A percentile compares a stretch with the other conserved stretches of the same genome.
These are phyloP conservation scores for Talaromyces pinophilus DNA, from an alignment of 2,329 filamentous ascomycete genomes.

Conservation along the genomic window DNA sequence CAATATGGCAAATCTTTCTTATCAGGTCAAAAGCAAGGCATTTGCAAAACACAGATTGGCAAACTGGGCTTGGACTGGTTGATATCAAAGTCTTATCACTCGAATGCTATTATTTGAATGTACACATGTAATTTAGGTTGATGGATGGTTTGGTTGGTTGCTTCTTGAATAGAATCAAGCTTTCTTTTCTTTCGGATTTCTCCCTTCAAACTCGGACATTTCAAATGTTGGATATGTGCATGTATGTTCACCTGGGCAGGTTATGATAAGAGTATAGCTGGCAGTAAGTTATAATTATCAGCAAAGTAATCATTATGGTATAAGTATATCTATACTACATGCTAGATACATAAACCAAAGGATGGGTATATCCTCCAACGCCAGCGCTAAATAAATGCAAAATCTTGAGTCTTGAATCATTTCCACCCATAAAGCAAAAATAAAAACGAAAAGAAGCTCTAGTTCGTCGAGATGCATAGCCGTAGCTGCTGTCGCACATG, in stretches of 20 bases:
- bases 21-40: slow-evolving; percentile 3
- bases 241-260: too few relatives aligned
- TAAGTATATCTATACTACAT: not conserved
- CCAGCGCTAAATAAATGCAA: slow-evolving; percentile 21
- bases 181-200: not conserved
- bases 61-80: not conserved
- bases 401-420: not conserved
- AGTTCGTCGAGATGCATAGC: not conserved
- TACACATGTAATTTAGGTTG: slow-evolving; percentile 6
- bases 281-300: too few relatives aligned
- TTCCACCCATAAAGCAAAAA: not conserved
- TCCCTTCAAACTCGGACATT: not conserved
- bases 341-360: not conserved
- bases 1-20: slow-evolving; percentile 2
- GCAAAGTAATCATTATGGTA: not conserved
- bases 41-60: not conserved
- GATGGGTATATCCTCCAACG: slow-evolving; percentile 20
- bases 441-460: not conserved
- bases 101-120: not conserved
- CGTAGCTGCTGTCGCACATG: not conserved
- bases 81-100: not conserved
- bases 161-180: not conserved
- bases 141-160: not conserved
- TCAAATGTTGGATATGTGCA: too few relatives aligned
- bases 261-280: too few relatives aligned